Percentiles rank a stretch among this genome's conserved stretches.
Evolutionary conservation across 2,329 filamentous ascomycete species (phyloP).

Genomic region (Geosmithia putterillii): DNA sequence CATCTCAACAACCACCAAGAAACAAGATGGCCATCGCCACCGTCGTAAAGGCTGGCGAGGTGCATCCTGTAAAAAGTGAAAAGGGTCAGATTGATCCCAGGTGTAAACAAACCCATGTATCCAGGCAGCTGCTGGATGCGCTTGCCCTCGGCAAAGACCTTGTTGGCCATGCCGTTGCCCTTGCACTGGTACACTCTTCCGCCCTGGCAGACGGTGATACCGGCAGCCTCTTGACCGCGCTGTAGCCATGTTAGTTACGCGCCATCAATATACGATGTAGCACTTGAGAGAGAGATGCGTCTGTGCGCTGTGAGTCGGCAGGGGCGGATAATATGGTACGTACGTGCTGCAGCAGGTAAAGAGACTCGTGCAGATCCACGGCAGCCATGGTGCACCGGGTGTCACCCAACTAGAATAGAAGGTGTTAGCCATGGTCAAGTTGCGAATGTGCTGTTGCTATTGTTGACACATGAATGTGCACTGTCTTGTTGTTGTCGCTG

Average conservation of each 20-base stretch:
- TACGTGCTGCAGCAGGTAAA: slow-evolving; percentile 55
- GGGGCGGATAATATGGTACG: slow-evolving; percentile 5
- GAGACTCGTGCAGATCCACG: slow-evolving; percentile 50
- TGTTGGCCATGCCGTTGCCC: slow-evolving; percentile 76
- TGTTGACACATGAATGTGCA: neutral
- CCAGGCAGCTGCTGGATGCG: slow-evolving; percentile 50
- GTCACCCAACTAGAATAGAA: slow-evolving; percentile 11
- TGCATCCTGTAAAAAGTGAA: too few species aligned
- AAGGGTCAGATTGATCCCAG: too few species aligned
- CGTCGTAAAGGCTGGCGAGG: too few species aligned
- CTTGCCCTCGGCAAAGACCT: slow-evolving; percentile 50
- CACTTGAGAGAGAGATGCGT: too few species aligned
- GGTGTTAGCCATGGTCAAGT: neutral
- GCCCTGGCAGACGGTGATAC: slow-evolving; percentile 66
- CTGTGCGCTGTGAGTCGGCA: neutral
- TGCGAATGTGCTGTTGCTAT: too few species aligned
- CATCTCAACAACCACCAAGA: too few species aligned
- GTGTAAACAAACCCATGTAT: slow-evolving; percentile 55
- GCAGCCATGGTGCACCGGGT: slow-evolving; percentile 32
- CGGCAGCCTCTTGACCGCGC: slow-evolving; percentile 71
- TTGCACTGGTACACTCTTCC: slow-evolving; percentile 84
- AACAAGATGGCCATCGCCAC: too few species aligned
- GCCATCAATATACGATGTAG: too few species aligned
- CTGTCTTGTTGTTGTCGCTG: neutral
- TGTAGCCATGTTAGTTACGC: neutral